Evolutionary conservation across 2,329 filamentous ascomycete genomes (phyloP), one percentile per base, ranked within the genome.

Genomic region (Aaosphaeria pasadenensis): DNA sequence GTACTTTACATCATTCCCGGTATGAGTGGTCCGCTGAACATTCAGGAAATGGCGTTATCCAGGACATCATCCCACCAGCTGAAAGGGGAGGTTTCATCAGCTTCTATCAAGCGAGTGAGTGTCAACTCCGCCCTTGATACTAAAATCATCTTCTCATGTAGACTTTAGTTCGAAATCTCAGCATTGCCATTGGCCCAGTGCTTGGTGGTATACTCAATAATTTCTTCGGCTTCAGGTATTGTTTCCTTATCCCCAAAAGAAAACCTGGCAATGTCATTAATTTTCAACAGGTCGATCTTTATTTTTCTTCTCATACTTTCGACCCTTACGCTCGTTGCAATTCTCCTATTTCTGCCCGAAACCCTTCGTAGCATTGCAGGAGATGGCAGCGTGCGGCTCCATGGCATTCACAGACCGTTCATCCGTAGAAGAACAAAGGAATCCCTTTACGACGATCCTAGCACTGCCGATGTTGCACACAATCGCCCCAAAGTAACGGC

Each of bases 211-310:
- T 17, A 28, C 59, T 33, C 48, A 66, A 61, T 3, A 61, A 66
- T 13, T 64, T 55, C 33, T 45, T 65, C 2, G 57, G 59, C 17
- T 67, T 64, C 50, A 57, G 17, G 58, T 1, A 70, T 71, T 3
- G 74, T 81, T 5, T 82, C 82, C 51, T 78, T 78, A 72, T 78
- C 80, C 47, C 66, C 82, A 67, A 3, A 24, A 24, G 17, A 24
- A 24, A 2, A 24, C 17, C 17, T 24, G 17, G 17, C 17, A 24
- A 24, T 24, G 17, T 24, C 17, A 24, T 24, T 24, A 3, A 24
- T 3, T 2, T 66, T 76, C 38, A 77, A 81, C 17, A 64, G 78
- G 42, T 67, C 73, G 0, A 71, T 65, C 0, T 57, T 51, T n/a
- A 70, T 68, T 40, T 46, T 74, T 5, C 11, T 69, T 5, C 13